Percentiles rank a stretch among this genome's conserved stretches.
Evolutionary conservation across 495 filamentous ascomycete species (phyloP).

Genomic region (Haplographium delicatum): DNA sequence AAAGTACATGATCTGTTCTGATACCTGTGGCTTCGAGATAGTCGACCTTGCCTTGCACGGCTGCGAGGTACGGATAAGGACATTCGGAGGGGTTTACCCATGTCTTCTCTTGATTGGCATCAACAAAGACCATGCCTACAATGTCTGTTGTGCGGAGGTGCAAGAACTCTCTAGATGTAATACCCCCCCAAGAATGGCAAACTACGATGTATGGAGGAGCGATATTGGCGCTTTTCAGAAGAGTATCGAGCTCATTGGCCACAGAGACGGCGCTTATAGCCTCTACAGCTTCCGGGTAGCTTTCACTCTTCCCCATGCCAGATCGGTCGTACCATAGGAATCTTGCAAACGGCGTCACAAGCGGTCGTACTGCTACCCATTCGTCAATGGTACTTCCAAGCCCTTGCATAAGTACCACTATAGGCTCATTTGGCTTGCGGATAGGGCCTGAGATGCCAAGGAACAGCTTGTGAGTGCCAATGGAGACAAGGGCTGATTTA

Average conservation of each 20-base stretch:
- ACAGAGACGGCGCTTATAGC: constrained; percentile 3
- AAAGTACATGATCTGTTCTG: background rate
- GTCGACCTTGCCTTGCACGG: background rate
- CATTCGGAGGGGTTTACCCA: background rate
- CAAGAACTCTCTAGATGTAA: constrained; percentile 8
- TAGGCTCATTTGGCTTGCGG: constrained; percentile 6
- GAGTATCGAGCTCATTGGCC: constrained; percentile 12
- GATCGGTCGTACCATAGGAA: constrained; percentile 11
- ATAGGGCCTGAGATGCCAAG: constrained; percentile 5
- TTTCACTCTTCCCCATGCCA: constrained; percentile 10
- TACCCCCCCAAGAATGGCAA: constrained; percentile 10
- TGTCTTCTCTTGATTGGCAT: constrained; percentile 6
- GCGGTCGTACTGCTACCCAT: constrained; percentile 14
- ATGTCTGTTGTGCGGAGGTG: constrained; percentile 3
- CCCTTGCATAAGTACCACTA: constrained; percentile 10
- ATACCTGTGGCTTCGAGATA: background rate
- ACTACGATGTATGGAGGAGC: constrained; percentile 10
- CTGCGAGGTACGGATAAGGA: background rate
- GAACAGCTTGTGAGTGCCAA: constrained; percentile 18
- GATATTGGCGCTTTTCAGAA: constrained; percentile 2
- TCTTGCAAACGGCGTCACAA: constrained; percentile 8
- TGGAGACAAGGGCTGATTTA: constrained; percentile 1
- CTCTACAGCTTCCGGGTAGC: background rate
- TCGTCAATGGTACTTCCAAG: constrained; percentile 3
- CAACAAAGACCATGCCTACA: constrained; percentile 11